Conservation (phyloP, 2,329 filamentous ascomycete species). For the Sporothrix curviconia region DNA sequence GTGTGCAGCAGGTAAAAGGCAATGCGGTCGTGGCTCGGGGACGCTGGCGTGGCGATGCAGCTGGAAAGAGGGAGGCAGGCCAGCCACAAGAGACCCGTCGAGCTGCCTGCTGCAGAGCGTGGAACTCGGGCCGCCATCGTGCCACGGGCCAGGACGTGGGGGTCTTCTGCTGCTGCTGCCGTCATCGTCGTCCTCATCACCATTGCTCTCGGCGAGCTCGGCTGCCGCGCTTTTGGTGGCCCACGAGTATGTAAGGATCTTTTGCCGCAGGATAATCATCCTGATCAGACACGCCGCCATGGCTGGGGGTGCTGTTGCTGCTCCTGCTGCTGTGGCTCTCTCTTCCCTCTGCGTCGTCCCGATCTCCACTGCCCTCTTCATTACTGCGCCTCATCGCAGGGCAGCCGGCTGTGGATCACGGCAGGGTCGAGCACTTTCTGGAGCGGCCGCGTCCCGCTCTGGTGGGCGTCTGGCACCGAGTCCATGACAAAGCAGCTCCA, state of each 20-base stretch:
- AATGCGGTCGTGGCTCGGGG: background rate
- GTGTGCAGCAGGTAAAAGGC: background rate
- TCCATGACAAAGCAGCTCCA: constrained; percentile 11
- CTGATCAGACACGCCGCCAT: background rate
- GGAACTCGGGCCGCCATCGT: constrained; percentile 2
- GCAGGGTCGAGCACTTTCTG: background rate
- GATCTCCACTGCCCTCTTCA: background rate
- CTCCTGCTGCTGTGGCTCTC: too few relatives aligned
- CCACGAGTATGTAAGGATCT: constrained; percentile 1
- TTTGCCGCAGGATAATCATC: constrained; percentile 1
- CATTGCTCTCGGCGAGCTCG: background rate
- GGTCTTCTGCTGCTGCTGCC: background rate
- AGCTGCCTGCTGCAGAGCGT: background rate
- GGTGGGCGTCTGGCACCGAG: constrained; percentile 4
- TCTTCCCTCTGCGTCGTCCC: background rate
- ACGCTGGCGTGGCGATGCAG: background rate
- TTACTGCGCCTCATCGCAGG: background rate
- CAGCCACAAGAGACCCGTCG: background rate
- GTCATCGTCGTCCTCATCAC: background rate
- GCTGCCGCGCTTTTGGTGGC: background rate
- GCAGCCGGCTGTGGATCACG: constrained; percentile 2
- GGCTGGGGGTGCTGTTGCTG: too few relatives aligned
- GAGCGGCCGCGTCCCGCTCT: background rate
- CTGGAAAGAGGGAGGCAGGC: background rate
- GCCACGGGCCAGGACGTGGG: constrained; percentile 3